Evolutionary conservation across 2,329 filamentous ascomycete species (phyloP).

Genomic region (Dothideomycetidae sp.): DNA sequence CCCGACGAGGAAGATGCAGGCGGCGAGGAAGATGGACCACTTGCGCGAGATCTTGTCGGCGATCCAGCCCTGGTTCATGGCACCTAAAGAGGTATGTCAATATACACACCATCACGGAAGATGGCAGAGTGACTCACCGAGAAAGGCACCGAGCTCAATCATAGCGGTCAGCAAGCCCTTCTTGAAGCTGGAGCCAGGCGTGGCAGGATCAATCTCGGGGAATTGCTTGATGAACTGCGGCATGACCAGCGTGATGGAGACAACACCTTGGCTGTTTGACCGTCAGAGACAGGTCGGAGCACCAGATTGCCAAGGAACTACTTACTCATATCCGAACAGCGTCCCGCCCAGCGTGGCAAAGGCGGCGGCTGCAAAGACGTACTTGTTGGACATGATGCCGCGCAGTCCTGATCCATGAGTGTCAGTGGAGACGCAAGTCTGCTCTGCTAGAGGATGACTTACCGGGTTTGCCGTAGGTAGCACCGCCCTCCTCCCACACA

Average conservation of each 20-base stretch:
- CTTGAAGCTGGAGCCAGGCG: slow-evolving; percentile 31
- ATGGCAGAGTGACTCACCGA: slow-evolving; percentile 15
- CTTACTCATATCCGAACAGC: slow-evolving; percentile 35
- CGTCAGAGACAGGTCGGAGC: neutral
- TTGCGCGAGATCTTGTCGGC: slow-evolving; percentile 40
- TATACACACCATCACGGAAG: slow-evolving; percentile 26
- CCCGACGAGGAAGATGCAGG: slow-evolving; percentile 37
- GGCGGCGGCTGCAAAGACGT: slow-evolving; percentile 37
- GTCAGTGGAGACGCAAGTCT: neutral
- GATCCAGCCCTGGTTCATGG: slow-evolving; percentile 35
- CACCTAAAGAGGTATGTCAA: slow-evolving; percentile 18
- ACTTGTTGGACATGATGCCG: slow-evolving; percentile 35
- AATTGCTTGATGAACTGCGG: slow-evolving; percentile 36
- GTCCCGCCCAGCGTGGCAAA: slow-evolving; percentile 38
- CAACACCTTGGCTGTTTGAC: slow-evolving; percentile 15
- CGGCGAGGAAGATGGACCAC: slow-evolving; percentile 38
- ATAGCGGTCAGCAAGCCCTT: slow-evolving; percentile 38
- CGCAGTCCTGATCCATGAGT: slow-evolving; percentile 25
- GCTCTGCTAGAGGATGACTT: neutral
- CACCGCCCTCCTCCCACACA: neutral
- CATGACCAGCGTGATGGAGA: slow-evolving; percentile 36
- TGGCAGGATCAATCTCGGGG: slow-evolving; percentile 20
- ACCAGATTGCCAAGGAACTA: slow-evolving; percentile 1
- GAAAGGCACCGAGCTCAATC: slow-evolving; percentile 39
- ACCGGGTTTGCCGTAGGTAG: neutral